A percentile compares a stretch with the other conserved stretches of the same genome.
Evolutionary conservation across 495 filamentous ascomycete species (phyloP).

Genomic region (Neurospora africana): DNA sequence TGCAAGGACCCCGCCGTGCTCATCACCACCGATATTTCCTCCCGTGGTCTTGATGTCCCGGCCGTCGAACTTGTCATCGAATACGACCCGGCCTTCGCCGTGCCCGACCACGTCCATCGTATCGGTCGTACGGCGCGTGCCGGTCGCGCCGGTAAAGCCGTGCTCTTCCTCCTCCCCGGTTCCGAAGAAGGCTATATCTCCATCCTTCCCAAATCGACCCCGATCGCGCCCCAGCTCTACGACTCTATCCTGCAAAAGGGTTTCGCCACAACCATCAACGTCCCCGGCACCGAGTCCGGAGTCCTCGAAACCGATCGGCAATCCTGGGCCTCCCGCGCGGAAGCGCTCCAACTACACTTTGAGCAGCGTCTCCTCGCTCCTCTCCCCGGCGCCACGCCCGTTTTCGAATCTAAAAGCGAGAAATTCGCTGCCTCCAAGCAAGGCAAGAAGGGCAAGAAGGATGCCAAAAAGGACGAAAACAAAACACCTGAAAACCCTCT

Average conservation of each 20-base stretch:
- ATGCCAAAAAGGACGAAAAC: constrained; percentile 1
- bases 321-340: constrained; percentile 34
- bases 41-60: constrained; percentile 85
- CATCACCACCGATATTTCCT: constrained; percentile 89
- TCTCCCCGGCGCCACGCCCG: background rate
- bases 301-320: constrained; percentile 17
- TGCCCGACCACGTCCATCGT: constrained; percentile 85
- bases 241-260: constrained; percentile 47
- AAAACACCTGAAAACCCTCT: constrained; percentile 18
- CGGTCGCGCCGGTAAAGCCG: constrained; percentile 75
- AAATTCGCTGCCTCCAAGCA: constrained; percentile 13
- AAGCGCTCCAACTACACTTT: constrained; percentile 38
- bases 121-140: constrained; percentile 92
- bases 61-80: constrained; percentile 90
- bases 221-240: constrained; percentile 28
- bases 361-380: constrained; percentile 35
- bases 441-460: constrained; percentile 11
- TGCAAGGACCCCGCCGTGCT: constrained; percentile 62
- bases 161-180: constrained; percentile 83
- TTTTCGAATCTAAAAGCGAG: background rate
- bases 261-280: constrained; percentile 31
- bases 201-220: constrained; percentile 43
- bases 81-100: constrained; percentile 86
- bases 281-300: constrained; percentile 16
- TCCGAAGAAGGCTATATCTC: constrained; percentile 82